These are phyloP conservation scores for Populus deltoides DNA, from an alignment of 345 rosid genomes.

Conservation along the genomic window DNA sequence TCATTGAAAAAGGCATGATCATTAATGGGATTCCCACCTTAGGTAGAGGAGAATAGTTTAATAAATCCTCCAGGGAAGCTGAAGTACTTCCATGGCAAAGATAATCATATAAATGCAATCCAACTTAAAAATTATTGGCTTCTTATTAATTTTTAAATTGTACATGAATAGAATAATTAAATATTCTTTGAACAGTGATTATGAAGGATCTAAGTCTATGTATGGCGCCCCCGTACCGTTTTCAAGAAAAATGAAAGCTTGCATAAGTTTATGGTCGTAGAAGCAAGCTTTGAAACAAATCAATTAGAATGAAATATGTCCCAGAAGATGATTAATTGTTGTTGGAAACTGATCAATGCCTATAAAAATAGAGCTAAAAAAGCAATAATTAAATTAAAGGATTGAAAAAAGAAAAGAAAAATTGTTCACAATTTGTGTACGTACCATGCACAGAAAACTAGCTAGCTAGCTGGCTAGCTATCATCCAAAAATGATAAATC, in stretches of 20 bases:
- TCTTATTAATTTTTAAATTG: neutral
- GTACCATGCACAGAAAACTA: neutral
- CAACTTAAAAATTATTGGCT: neutral
- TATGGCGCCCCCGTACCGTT: neutral
- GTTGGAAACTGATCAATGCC: neutral
- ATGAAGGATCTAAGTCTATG: neutral
- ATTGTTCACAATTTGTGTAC: neutral
- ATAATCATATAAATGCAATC: too few relatives aligned
- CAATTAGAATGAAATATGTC: neutral
- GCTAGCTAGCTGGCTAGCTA: neutral
- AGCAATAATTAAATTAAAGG: neutral
- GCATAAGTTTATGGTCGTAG: neutral
- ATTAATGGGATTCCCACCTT: neutral
- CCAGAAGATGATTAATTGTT: neutral
- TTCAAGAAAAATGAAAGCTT: neutral
- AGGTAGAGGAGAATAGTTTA: neutral
- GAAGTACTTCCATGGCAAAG: neutral
- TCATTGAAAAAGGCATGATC: neutral
- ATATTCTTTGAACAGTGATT: neutral
- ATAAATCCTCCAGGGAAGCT: neutral
- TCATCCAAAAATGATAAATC: neutral
- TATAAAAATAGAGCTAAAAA: neutral
- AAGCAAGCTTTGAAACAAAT: neutral
- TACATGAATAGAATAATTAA: neutral
- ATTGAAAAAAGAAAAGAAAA: neutral